These are phyloP conservation scores for Ogataea nonfermentans DNA, from an alignment of 805 yeast genomes.

Conservation along the genomic window DNA sequence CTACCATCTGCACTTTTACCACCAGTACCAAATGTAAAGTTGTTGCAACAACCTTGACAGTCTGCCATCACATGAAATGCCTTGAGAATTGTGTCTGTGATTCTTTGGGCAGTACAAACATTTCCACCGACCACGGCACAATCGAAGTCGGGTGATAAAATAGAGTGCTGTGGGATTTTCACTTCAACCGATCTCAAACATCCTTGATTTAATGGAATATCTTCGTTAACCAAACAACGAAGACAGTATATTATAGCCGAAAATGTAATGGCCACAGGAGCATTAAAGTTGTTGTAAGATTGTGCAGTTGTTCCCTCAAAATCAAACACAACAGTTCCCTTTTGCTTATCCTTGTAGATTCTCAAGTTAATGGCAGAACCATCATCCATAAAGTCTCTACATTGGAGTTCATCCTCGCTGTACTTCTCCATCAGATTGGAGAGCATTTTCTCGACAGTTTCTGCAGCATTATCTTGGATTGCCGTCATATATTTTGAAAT, in stretches of 20 bases:
- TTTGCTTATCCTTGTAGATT: conserved; percentile 44
- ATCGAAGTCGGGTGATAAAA: conserved; percentile 39
- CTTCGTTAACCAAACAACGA: conserved; percentile 77
- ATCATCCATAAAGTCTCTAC: conserved; percentile 74
- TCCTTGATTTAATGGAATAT: conserved; percentile 91
- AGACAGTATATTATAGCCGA: conserved; percentile 85
- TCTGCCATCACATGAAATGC: conserved; percentile 56
- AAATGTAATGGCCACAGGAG: conserved; percentile 85
- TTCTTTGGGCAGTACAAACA: conserved; percentile 54
- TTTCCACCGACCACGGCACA: conserved; percentile 50
- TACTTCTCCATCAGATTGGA: conserved; percentile 43
- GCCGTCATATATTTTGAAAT: conserved; percentile 75
- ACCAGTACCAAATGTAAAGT: conserved; percentile 49
- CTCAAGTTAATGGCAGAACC: conserved; percentile 62
- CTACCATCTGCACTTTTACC: too few relatives aligned
- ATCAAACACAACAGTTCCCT: conserved; percentile 68
- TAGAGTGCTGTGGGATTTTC: conserved; percentile 27
- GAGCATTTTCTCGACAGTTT: conserved; percentile 56
- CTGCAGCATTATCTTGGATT: conserved; percentile 73
- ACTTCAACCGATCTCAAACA: conserved; percentile 46
- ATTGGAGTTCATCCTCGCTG: conserved; percentile 38
- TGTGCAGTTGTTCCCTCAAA: conserved; percentile 83
- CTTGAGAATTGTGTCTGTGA: conserved; percentile 49
- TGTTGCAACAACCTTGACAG: conserved; percentile 55
- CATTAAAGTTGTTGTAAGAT: conserved; percentile 83